A percentile compares a stretch with the other conserved stretches of the same genome.
phyloP scores from a whole-genome alignment of 305 asterid species.

The Fraxinus nigra region DNA sequence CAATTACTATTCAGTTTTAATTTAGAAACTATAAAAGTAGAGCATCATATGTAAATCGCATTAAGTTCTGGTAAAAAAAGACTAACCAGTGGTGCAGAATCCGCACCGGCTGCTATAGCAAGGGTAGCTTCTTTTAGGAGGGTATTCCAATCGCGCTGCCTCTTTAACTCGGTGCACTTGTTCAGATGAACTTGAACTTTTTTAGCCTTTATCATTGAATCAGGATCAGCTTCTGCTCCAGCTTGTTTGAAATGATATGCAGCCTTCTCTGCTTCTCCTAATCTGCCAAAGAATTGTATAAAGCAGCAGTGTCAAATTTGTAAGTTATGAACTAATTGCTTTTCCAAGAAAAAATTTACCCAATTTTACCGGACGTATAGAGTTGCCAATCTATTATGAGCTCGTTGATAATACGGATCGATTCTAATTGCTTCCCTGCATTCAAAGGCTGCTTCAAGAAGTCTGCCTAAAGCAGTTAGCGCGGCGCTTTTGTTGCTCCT shows the following conservation, averaged over 20 bases:
- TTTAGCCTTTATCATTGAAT: conserved; percentile 53
- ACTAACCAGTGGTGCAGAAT: conserved; percentile 85
- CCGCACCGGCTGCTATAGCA: conserved; percentile 72
- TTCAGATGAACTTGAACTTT: conserved; percentile 52
- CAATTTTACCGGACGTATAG: conserved; percentile 66
- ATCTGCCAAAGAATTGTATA: conserved; percentile 32
- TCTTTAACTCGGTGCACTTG: conserved; percentile 73
- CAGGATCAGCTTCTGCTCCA: conserved; percentile 90
- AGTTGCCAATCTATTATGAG: conserved; percentile 84
- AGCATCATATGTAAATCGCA: background rate
- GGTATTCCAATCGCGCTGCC: conserved; percentile 58
- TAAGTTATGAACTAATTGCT: background rate
- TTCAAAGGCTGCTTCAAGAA: conserved; percentile 83
- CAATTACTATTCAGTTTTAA: background rate
- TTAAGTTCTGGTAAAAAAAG: background rate
- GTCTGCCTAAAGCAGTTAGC: conserved; percentile 75
- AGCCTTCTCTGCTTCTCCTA: conserved; percentile 88
- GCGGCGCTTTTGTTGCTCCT: conserved; percentile 98
- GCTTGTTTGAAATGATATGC: conserved; percentile 73
- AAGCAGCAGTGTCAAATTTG: background rate
- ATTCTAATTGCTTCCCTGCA: conserved; percentile 86
- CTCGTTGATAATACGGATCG: conserved; percentile 82
- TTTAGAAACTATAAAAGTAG: background rate
- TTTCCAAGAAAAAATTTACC: background rate
- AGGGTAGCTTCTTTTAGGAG: conserved; percentile 55